Base-by-base conservation (phyloP, 2,329 filamentous ascomycete genomes). In the Colletotrichum caudatum region DNA sequence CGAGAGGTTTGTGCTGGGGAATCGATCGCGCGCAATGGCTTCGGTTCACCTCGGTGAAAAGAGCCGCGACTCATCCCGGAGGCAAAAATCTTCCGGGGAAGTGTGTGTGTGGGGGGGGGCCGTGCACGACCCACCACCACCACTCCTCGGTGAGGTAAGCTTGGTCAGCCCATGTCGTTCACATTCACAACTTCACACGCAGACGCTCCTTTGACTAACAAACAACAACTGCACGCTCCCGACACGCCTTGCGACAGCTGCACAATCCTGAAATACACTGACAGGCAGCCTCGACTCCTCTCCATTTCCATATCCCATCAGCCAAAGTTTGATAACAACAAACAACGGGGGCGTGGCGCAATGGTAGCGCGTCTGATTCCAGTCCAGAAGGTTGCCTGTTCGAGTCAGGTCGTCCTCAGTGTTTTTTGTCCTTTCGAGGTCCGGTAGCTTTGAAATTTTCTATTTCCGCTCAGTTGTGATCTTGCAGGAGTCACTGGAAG, bases 361-460 rank as follows among this genome's bases (percentile, higher is more conserved):
- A 71, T 64, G 69, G 69, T 69, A 71, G 64, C 69, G 69, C 46
- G 48, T 71, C 69, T 68, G 64, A 71, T 71, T 71, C 69, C 69
- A 71, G 69, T 71, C 69, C 69, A 68, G 69, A 69, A 71, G 65
- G 64, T 37, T 71, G 69, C 48, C 59, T 54, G 69, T 71, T 69
- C 69, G 59, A 71, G 65, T 71, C 69, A 53, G 59, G 65, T 59
- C 65, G 59, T 71, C 46, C 65, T 71, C 69, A 59, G 2, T 20
- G 0, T 18, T 7, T 7, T 51, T 58, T 65, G 35, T 20, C 33
- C 20, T 65, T 56, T 12, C 29, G 9, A 35, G 2, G 1, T 1
- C 18, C 26, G 37, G 6, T 35, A 41, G 12, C 37, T 14, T 14
- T 14, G 14, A 1, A 2, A 1, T 37, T 2, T 37, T 7, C 8